Evolutionary conservation across 441 rosid species (phyloP), one percentile per base, ranked within the genome.

Genomic region (Adansonia rubrostipa): DNA sequence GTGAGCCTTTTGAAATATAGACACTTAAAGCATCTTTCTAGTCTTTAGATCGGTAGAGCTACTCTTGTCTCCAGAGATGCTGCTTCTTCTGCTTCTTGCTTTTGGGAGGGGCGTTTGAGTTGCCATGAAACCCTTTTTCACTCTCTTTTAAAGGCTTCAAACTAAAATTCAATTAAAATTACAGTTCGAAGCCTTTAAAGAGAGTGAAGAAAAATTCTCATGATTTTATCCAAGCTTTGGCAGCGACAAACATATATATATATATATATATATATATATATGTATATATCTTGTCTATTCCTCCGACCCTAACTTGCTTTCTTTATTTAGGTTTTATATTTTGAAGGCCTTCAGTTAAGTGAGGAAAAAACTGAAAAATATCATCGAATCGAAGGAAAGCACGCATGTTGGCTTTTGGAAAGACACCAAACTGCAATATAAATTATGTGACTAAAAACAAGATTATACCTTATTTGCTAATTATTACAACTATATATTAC

Each of bases 141-240:
- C 78, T 79, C 82, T 80, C 83, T 75, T 71, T 66, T 69, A 9
- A 79, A 70, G 86, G 81, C 86, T 79, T 79, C 81, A 13, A 28
- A 2, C 11, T 72, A 20, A 36, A 10, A 24, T 22, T 33, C 36
- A 14, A 8, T 62, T 14, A 58, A 36, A 40, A 45, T 15, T 11
- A 42, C 2, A 64, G 67, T 6, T 77, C 0, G 79, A 50, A 57
- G 82, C 66, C 77, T 77, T 42, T 0, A 33, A 65, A 62, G 84
- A 79, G 81, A 84, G 82, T 77, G 67, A 33, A 62, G 77, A 79
- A 40, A 73, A 13, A 62, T 76, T 78, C 74, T 62, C 82, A 45
- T 72, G 78, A 19, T 28, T 42, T 51, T 51, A 33, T 33, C 36
- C 36, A 3, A 33, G 36, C 36, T 33, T 33, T 33, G 36, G 36